Base-by-base conservation (phyloP, 805 yeast species). In the Wickerhamiella parazyma region DNA sequence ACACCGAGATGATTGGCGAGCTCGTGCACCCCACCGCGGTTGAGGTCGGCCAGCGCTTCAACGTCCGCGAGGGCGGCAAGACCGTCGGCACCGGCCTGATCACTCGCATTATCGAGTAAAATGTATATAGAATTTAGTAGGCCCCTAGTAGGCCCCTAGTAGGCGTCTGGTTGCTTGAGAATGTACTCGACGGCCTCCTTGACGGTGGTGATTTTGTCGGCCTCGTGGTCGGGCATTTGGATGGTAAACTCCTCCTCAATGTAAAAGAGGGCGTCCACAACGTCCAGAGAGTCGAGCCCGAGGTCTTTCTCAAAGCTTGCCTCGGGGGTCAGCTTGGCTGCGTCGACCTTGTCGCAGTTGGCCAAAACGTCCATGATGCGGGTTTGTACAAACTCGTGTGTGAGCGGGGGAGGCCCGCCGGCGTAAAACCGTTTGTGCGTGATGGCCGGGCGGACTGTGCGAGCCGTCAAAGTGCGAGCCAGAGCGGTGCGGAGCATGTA, bases 51-150 rank as follows among this genome's bases (percentile, higher is more conserved):
- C 95, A 87, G 74, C 83, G 97, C 71, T 91, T 91, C 81, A 91
- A 91, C 78, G 75, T 91, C 66, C 91, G 98, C 78, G 98, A 91
- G 73, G 96, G 97, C 71, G 96, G 96, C 65, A 83, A 81, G 72
- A 91, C 98, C 53, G 96, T 91, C 55, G 98, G 95, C 68, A 91
- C 98, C 55, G 98, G 98, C 73, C 72, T 91, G 72, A 76, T 91
- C 58, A 91, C 98, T 59, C 80, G 95, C 69, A 78, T 85, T 65
- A 65, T 83, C 53, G 89, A 80, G 64, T 76, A 71, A 60, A 7
- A 16, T n/a, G 31, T 25, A 25, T 25, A 25, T 9, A 25, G n/a
- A 25, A 11, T 25, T 25, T 8, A 25, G 12, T 6, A 21, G 8
- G 8, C 5, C 8, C 5, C 10, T 25, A 25, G 8, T 8, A 21